Base-by-base conservation (phyloP, 129 eudicot genomes). In the Helichrysum umbraculigerum region DNA sequence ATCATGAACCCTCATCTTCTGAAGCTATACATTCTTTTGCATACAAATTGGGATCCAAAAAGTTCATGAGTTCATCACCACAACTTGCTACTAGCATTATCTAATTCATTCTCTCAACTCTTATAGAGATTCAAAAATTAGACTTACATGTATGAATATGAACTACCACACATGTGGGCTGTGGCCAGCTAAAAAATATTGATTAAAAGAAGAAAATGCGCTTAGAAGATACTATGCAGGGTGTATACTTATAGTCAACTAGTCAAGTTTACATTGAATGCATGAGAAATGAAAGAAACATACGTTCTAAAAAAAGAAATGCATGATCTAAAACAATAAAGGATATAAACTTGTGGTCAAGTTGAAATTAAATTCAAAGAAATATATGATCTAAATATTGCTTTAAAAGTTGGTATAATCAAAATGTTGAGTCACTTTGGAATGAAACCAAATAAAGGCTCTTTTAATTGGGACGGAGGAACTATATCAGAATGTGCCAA, bases 401-500 rank as follows among this genome's bases (percentile, higher is more conserved):
- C 32, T 42, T 62, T 30, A 60, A 60, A 60, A 16, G 41, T 28
- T 41, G 59, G 32, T 14, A 61, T 41, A 41, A 30, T 72, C 30
- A 72, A 10, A 54, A 17, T 32, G n/a, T 17, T 74, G 22, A 47
- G 25, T 33, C 11, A 56, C 34, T 10, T 71, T 34, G 65, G 66
- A 22, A n/a, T 4, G 15, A 71, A 54, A 32, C 20, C 30, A 44
- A 11, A 28, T 70, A 34, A 52, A 57, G 65, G 66, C 12, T 72
- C 50, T 32, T 56, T 33, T 56, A 72, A 34, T 57, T 19, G 67
- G 34, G 66, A 72, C 32, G 4, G 76, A 72, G 20, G 32, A 72
- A 20, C 33, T 72, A 54, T 56, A 72, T 56, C 33, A 54, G 76
- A 72, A 72, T 72, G 29, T 19, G 11, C 32, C 66, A 4, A 56